These are phyloP conservation scores for Filosporella fistucella DNA, from an alignment of 495 filamentous ascomycete species.

Conservation along the genomic window DNA sequence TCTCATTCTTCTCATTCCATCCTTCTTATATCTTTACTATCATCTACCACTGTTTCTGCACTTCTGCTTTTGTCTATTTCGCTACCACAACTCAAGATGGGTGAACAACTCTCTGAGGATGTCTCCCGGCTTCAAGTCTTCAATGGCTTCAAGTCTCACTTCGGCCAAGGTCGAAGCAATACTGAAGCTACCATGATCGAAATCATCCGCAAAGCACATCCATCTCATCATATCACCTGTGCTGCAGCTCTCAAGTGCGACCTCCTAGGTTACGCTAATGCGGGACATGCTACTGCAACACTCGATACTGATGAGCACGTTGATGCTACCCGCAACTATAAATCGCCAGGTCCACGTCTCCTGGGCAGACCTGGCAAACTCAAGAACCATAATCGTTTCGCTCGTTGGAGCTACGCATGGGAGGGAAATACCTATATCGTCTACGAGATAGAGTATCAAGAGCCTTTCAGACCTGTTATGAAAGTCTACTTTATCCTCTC, in stretches of 20 bases:
- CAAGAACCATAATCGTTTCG: neutral
- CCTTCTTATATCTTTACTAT: too few species aligned
- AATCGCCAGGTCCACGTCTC: neutral
- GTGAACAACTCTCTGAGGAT: too few species aligned
- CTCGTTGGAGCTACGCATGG: neutral
- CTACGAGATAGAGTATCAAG: neutral
- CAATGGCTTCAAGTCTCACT: neutral
- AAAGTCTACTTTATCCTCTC: neutral
- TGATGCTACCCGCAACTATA: neutral
- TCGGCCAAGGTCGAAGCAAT: neutral
- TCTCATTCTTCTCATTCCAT: too few species aligned
- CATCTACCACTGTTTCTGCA: too few species aligned
- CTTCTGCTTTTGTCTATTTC: too few species aligned
- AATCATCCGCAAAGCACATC: neutral
- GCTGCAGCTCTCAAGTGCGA: neutral
- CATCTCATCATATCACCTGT: neutral
- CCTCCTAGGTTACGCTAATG: neutral
- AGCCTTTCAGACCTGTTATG: neutral
- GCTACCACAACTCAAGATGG: too few species aligned
- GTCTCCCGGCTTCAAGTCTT: too few species aligned
- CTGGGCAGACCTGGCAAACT: neutral
- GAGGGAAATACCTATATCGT: neutral
- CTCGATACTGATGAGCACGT: neutral
- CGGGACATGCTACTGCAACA: neutral
- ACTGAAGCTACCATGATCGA: neutral